A percentile compares a stretch with the other conserved stretches of the same genome.
Conservation (phyloP, 495 filamentous ascomycete genomes). For the Talaromyces thailandensis region DNA sequence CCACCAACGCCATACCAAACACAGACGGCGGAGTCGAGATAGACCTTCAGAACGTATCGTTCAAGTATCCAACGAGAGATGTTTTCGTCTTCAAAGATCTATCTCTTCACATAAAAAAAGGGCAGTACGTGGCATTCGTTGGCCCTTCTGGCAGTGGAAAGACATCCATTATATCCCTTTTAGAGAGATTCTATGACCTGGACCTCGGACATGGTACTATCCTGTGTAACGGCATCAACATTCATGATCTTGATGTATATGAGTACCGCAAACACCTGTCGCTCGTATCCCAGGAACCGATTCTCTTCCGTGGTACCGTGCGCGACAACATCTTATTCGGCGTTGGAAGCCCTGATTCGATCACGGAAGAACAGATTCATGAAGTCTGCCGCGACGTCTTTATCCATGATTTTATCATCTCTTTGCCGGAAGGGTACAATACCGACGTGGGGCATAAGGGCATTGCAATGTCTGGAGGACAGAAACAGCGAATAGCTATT, state of each 20-base stretch:
- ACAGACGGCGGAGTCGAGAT: conserved; percentile 27
- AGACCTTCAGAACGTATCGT: background rate
- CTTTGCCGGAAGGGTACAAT: conserved; percentile 47
- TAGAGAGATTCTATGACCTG: conserved; percentile 48
- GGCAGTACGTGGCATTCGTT: background rate
- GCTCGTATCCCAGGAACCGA: conserved; percentile 62
- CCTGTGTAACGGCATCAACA: conserved; percentile 50
- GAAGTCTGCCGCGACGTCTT: conserved; percentile 49
- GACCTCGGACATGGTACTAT: conserved; percentile 39
- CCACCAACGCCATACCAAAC: background rate
- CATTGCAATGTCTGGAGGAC: conserved; percentile 50
- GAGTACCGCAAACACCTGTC: conserved; percentile 24
- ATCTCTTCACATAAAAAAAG: background rate
- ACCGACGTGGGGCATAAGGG: conserved; percentile 52
- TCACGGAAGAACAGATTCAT: conserved; percentile 41
- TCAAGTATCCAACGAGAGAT: background rate
- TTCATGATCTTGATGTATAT: conserved; percentile 45
- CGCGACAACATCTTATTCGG: conserved; percentile 57
- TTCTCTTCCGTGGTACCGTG: conserved; percentile 77
- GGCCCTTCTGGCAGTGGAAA: conserved; percentile 59
- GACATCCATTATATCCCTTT: conserved; percentile 41
- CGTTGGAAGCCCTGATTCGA: conserved; percentile 23
- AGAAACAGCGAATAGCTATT: conserved; percentile 59
- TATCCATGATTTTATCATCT: conserved; percentile 52
- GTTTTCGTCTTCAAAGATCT: conserved; percentile 39